These are phyloP conservation scores for Pseudocercospora fijiensis DNA, from an alignment of 2,329 filamentous ascomycete genomes.

Conservation along the genomic window DNA sequence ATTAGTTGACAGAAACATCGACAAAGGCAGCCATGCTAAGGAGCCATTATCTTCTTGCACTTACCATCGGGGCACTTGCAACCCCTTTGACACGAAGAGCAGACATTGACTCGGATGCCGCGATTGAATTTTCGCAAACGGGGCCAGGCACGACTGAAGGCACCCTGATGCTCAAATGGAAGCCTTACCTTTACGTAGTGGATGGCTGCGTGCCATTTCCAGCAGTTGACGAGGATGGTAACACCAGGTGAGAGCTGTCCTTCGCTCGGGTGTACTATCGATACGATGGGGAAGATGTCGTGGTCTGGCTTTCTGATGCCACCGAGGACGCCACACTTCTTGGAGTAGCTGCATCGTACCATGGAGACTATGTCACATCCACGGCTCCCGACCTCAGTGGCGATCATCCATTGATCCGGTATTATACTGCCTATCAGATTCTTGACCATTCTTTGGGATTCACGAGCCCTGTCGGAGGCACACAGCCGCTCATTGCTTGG, in stretches of 20 bases:
- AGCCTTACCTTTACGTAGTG: conserved; percentile 56
- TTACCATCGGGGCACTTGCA: not conserved
- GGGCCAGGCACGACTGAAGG: conserved; percentile 52
- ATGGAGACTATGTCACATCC: conserved; percentile 50
- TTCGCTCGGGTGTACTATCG: too few relatives aligned
- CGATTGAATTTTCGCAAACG: conserved; percentile 56
- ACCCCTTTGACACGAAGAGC: conserved; percentile 35
- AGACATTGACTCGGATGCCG: conserved; percentile 46
- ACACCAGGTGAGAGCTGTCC: conserved; percentile 52
- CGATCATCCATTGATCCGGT: conserved; percentile 48
- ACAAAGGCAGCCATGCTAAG: not conserved
- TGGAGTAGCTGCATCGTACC: conserved; percentile 54
- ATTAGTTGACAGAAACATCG: too few relatives aligned
- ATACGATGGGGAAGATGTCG: conserved; percentile 56
- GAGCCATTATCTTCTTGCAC: not conserved
- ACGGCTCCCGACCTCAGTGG: conserved; percentile 45
- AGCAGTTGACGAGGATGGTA: conserved; percentile 57
- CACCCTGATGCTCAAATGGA: conserved; percentile 54
- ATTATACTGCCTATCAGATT: conserved; percentile 49
- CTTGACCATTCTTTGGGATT: conserved; percentile 48
- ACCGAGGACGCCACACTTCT: conserved; percentile 44
- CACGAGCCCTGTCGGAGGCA: conserved; percentile 38
- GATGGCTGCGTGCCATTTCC: conserved; percentile 65
- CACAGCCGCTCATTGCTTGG: not conserved
- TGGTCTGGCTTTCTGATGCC: conserved; percentile 51